A percentile compares a stretch with the other conserved stretches of the same genome.
These are phyloP conservation scores for Porphyrellus cyaneotinctus DNA, from an alignment of 768 basidiomycete genomes.

Conservation along the genomic window DNA sequence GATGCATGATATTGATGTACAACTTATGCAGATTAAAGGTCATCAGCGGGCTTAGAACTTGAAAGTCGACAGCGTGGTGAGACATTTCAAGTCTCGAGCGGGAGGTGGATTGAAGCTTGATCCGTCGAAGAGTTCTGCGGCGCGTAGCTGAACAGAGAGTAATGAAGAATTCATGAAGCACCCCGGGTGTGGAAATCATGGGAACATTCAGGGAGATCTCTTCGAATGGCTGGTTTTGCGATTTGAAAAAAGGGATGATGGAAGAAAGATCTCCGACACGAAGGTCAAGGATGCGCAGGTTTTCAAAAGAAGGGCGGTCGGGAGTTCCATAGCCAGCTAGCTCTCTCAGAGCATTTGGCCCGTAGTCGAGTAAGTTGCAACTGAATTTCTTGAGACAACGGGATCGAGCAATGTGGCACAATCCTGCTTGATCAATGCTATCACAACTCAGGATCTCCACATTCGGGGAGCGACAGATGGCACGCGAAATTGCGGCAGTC, in stretches of 20 bases:
- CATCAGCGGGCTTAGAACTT: no score
- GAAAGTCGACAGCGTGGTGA: no score
- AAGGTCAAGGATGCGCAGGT: constrained; percentile 6
- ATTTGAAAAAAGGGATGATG: constrained; percentile 4
- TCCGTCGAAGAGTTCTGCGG: neutral
- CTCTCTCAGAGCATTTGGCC: no score
- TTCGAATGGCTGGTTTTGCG: constrained; percentile 7
- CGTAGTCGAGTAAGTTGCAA: no score
- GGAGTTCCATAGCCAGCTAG: no score
- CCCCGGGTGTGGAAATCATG: neutral
- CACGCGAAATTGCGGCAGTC: neutral
- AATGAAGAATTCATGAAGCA: constrained; percentile 3
- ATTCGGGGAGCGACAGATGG: neutral
- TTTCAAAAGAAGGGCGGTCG: neutral
- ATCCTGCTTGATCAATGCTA: neutral
- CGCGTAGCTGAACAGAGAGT: neutral
- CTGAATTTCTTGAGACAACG: neutral
- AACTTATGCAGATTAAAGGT: no score
- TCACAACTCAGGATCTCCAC: constrained; percentile 1
- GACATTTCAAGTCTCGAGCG: no score
- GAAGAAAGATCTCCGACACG: constrained; percentile 1
- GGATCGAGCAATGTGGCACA: neutral
- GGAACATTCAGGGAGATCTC: neutral
- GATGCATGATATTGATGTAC: no score
- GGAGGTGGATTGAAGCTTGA: neutral